Evolutionary conservation across 352 stramenopile species (phyloP).

Genomic region (Globisporangium cystogenes): DNA sequence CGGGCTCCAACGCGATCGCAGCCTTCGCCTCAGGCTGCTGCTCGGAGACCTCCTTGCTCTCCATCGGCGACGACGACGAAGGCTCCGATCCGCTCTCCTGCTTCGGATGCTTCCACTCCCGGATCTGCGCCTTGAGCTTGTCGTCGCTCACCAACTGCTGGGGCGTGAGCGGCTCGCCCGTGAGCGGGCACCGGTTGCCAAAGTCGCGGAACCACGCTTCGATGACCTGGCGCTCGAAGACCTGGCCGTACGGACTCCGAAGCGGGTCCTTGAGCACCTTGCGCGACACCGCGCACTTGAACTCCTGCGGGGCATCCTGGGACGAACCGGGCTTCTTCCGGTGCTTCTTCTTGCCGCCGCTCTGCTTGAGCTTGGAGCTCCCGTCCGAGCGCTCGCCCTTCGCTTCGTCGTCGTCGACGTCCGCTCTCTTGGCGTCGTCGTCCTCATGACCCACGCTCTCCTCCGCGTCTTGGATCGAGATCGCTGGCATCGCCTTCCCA

Average conservation of each 20-base stretch:
- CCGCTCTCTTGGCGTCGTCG: constrained; percentile 19
- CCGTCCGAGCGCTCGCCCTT: background rate
- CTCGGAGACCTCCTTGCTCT: background rate
- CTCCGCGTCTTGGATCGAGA: constrained; percentile 49
- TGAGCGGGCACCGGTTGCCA: constrained; percentile 74
- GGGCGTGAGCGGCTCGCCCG: constrained; percentile 54
- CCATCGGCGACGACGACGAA: background rate
- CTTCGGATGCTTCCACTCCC: constrained; percentile 40
- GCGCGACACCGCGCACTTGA: constrained; percentile 70
- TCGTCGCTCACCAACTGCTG: constrained; percentile 44
- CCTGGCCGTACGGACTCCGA: constrained; percentile 67
- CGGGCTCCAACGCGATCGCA: background rate
- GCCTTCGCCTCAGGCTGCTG: background rate
- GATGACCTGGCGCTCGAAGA: constrained; percentile 74
- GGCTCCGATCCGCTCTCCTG: background rate
- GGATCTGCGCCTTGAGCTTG: constrained; percentile 52
- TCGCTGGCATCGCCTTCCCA: constrained; percentile 21
- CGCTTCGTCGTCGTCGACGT: constrained; percentile 14
- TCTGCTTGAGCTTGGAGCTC: constrained; percentile 22
- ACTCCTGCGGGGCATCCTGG: constrained; percentile 36
- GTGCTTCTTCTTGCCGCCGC: constrained; percentile 30
- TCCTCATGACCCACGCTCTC: constrained; percentile 18
- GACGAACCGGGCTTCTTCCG: constrained; percentile 24
- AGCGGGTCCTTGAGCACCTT: constrained; percentile 68
- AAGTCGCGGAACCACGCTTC: constrained; percentile 82